phyloP scores from a whole-genome alignment of 2,329 filamentous ascomycete species.

The Penicillium sp. region DNA sequence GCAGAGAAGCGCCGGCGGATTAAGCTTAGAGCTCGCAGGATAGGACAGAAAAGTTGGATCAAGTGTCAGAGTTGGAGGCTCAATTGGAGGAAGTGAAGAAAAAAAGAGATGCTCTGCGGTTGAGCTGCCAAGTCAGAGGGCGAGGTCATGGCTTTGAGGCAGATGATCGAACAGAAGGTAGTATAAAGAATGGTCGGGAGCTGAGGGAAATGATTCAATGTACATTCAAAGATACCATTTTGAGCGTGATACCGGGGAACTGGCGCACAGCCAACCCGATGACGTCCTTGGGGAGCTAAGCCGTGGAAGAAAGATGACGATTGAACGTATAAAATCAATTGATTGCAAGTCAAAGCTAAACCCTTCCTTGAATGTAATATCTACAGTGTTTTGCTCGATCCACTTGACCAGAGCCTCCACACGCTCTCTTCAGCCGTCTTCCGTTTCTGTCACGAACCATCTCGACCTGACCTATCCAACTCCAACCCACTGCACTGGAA shows the following conservation, averaged over 20 bases:
- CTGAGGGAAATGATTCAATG: constrained; percentile 7
- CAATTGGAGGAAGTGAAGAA: constrained; percentile 8
- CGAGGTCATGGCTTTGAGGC: constrained; percentile 8
- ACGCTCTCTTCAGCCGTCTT: not conserved
- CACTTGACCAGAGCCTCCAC: constrained; percentile 13
- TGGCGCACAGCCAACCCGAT: too few relatives aligned
- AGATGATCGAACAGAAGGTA: constrained; percentile 4
- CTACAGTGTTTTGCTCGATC: constrained; percentile 34
- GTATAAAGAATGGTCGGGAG: not conserved
- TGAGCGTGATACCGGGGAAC: not conserved
- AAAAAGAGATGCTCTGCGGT: constrained; percentile 8
- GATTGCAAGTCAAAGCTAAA: constrained; percentile 32
- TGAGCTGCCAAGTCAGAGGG: constrained; percentile 14
- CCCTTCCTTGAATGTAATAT: constrained; percentile 37
- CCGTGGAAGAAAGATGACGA: not conserved
- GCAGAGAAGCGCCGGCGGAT: constrained; percentile 10
- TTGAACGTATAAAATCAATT: constrained; percentile 17
- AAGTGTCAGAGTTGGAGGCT: constrained; percentile 8
- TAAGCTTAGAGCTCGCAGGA: constrained; percentile 9
- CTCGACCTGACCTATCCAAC: constrained; percentile 11
- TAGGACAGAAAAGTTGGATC: constrained; percentile 13
- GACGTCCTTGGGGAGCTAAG: not conserved
- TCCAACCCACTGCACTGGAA: constrained; percentile 11
- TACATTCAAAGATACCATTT: not conserved
- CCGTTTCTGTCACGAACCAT: constrained; percentile 3